A percentile compares a stretch with the other conserved stretches of the same genome.
These are phyloP conservation scores for Chimonanthus salicifolius DNA, from an alignment of 164 flowering plant genomes.

Conservation along the genomic window DNA sequence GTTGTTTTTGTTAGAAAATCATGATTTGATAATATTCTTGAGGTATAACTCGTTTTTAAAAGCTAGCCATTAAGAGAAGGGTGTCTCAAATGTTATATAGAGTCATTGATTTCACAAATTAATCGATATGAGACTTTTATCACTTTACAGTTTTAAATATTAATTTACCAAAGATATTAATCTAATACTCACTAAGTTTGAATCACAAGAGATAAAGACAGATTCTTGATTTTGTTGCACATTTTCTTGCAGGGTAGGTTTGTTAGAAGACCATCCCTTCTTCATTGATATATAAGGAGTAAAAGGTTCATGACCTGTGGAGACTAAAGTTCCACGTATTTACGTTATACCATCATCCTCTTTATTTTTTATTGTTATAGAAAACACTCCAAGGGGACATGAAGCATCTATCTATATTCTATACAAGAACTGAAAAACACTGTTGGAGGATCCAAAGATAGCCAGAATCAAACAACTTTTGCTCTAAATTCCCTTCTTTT, in stretches of 20 bases:
- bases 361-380: background rate
- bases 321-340: background rate
- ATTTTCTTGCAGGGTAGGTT: conserved; percentile 54
- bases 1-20: too few relatives aligned
- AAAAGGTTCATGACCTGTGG: background rate
- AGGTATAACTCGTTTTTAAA: background rate
- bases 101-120: too few relatives aligned
- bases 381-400: background rate
- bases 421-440: background rate
- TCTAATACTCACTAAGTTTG: background rate
- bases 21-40: background rate
- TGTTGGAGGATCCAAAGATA: background rate
- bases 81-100: too few relatives aligned
- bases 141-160: background rate
- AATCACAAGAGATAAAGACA: background rate
- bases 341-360: background rate
- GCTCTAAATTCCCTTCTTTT: background rate
- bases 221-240: background rate
- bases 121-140: background rate
- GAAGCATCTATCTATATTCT: background rate
- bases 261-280: conserved; percentile 48
- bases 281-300: background rate
- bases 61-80: background rate
- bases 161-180: background rate
- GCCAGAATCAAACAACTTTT: conserved; percentile 1